Base-by-base conservation (phyloP, 164 flowering plant species). In the Santalum album region DNA sequence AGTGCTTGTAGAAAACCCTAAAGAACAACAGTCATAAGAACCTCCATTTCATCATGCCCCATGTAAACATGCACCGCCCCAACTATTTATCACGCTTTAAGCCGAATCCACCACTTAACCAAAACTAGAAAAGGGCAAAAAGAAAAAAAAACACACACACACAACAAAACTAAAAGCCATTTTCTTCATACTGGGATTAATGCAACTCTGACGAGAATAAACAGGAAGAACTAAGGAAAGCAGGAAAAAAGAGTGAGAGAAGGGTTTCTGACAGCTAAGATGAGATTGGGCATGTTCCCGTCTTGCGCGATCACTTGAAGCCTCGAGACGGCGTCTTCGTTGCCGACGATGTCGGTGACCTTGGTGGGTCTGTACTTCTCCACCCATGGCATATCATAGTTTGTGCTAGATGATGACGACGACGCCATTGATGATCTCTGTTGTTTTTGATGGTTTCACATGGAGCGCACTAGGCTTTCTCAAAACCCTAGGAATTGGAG, bases 281-380 rank as follows among this genome's bases (percentile, higher is more conserved):
- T 86, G 75, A 92, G 83, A 52, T 92, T 85, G 48, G 96, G 96
- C 94, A 92, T 81, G 78, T 86, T 92, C 54, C 96, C 99, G 51
- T 89, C 95, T 53, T 82, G 84, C 57, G 90, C 81, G 48, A 81
- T 86, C 72, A 83, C 81, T 65, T 79, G 84, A 47, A 77, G 84
- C 39, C 86, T 55, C 12, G 86, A 72, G 38, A 80, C 83, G 25
- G 87, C 80, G 60, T 82, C 84, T 34, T 72, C 77, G 65, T 78
- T 78, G 15, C 94, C 94, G 11, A 86, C 94, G 25, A 86, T 78
- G 53, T 86, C 89, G 2, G 78, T 59, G 32, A 86, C 87, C 59
- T 79, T 81, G 71, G 34, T 73, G 25, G 94, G 87, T 53, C 90
- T 65, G 76, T 73, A 83, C 62, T 86, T 86, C 77, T 86, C 94